Evolutionary conservation across 495 filamentous ascomycete species (phyloP).

Genomic region (Alectoria sarmentosa): DNA sequence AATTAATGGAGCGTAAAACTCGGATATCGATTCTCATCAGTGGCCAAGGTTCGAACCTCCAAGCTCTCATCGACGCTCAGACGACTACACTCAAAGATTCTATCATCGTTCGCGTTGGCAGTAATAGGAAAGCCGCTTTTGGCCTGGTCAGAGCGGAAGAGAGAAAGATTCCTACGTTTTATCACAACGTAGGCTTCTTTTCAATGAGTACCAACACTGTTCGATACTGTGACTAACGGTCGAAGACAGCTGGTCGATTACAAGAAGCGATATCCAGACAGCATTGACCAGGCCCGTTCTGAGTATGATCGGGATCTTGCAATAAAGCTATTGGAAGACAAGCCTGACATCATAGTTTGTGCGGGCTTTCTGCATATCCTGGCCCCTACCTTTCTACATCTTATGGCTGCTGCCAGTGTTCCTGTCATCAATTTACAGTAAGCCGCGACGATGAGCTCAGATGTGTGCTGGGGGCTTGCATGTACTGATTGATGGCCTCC

Average conservation of each 20-base stretch:
- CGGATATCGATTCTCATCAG: conserved; percentile 63
- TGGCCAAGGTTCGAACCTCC: conserved; percentile 80
- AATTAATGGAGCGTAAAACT: conserved; percentile 18
- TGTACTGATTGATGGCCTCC: neutral
- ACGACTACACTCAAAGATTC: conserved; percentile 48
- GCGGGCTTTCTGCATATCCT: conserved; percentile 35
- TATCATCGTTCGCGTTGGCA: conserved; percentile 68
- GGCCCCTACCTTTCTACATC: conserved; percentile 55
- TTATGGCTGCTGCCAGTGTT: conserved; percentile 51
- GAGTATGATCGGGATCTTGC: conserved; percentile 10
- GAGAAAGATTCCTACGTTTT: conserved; percentile 68
- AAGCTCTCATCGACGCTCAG: conserved; percentile 76
- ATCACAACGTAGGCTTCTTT: conserved; percentile 61
- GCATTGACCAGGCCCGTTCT: conserved; percentile 9
- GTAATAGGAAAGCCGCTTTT: conserved; percentile 73
- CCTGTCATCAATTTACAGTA: conserved; percentile 86
- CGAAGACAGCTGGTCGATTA: conserved; percentile 6
- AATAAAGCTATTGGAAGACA: neutral
- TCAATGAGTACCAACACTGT: neutral
- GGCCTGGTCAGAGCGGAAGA: conserved; percentile 66
- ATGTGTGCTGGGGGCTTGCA: conserved; percentile 22
- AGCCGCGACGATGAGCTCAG: conserved; percentile 27
- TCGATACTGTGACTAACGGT: neutral
- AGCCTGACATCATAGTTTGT: conserved; percentile 7
- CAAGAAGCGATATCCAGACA: conserved; percentile 3